Base-by-base conservation (phyloP, 257 asterid genomes). In the Ophiorrhiza pumila region DNA sequence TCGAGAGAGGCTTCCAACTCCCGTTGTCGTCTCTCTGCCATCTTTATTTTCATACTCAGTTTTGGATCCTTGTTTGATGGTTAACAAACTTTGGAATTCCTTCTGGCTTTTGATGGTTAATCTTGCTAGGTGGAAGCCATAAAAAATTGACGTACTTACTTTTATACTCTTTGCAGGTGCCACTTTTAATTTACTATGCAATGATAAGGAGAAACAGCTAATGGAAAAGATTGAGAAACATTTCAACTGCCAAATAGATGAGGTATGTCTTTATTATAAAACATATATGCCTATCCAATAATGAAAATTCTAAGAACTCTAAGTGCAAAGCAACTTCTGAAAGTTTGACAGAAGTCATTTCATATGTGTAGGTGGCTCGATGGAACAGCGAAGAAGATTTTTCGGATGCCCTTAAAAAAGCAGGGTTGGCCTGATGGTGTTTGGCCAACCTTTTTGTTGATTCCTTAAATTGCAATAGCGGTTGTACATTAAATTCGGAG, bases 221-320 rank as follows among this genome's bases (percentile, higher is more conserved):
- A 81, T 86, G 88, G 69, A 55, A 63, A 87, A 86, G 89, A 89
- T 91, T 68, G 91, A 86, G 88, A 74, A 46, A 45, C 73, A 91
- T 81, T 91, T 87, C 69, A 80, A 87, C 60, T 4, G 83, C 68
- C 78, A 60, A 49, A 67, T 79, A 71, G 65, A 74, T 9, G 90
- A 89, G 94, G 97, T 86, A 22, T 1, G 25, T 62, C 9, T 17
- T 31, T 31, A 17, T 39, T n/a, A 20, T 13, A 32, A 2, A 37
- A 37, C n/a, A 22, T 37, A 13, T 37, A 23, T 1, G 4, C 49
- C 1, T 10, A 17, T 5, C 27, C 46, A 11, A 7, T 17, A 34
- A 18, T n/a, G 31, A 17, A 35, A n/a, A 22, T 15, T 20, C 37
- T 18, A 27, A 7, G 50, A n/a, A n/a, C n/a, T 2, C 35, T 62